phyloP scores from a whole-genome alignment of 179 eudicot species.

The Camellia oleifera region DNA sequence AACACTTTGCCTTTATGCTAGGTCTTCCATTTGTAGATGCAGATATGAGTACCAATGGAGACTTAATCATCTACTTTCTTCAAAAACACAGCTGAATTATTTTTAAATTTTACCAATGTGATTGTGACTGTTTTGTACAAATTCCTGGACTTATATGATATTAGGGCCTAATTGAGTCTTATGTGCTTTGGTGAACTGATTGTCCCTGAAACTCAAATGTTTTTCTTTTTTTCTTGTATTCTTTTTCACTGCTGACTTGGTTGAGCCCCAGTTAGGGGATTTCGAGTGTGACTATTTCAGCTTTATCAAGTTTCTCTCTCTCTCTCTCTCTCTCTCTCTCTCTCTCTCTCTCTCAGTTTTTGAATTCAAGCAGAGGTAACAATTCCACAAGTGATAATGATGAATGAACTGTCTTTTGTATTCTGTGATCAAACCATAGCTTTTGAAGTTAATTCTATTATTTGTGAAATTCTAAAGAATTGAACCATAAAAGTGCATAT shows the following conservation, averaged over 20 bases:
- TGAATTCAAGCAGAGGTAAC: neutral
- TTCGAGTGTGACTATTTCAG: neutral
- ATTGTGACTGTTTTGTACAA: neutral
- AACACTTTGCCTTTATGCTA: neutral
- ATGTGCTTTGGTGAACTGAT: neutral
- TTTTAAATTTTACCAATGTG: neutral
- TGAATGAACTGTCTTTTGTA: neutral
- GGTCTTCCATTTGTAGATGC: neutral
- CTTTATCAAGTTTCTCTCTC: neutral
- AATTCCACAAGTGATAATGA: neutral
- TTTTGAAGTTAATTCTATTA: neutral
- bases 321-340: neutral
- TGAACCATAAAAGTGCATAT: neutral
- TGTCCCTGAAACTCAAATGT: neutral
- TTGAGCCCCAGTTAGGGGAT: neutral
- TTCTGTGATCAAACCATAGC: neutral
- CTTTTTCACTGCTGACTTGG: neutral
- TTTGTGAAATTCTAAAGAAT: neutral
- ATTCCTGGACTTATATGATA: neutral
- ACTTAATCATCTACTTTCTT: neutral
- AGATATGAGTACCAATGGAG: neutral
- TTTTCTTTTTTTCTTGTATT: neutral
- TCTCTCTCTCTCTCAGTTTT: neutral
- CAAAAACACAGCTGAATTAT: neutral
- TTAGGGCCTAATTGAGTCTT: neutral